phyloP scores from a whole-genome alignment of 139 green algal species.

The Chara braunii region DNA sequence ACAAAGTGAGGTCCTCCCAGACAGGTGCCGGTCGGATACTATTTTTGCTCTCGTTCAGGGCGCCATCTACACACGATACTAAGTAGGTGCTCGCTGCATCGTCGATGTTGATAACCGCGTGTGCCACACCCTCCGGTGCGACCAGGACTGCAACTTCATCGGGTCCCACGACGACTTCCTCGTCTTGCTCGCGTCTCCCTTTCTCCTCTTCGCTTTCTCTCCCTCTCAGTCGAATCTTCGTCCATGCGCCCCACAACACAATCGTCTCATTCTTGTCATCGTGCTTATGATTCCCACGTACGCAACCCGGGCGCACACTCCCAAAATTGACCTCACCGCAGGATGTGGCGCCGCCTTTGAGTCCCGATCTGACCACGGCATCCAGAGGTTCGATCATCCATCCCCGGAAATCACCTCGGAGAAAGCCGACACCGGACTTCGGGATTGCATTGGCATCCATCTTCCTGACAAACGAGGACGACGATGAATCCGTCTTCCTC shows the following conservation, averaged over 20 bases:
- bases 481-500: too few species aligned
- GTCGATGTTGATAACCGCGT: constrained; percentile 26
- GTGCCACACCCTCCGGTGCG: not conserved
- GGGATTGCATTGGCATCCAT: too few species aligned
- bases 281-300: constrained; percentile 29
- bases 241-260: constrained; percentile 31
- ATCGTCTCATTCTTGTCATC: constrained; percentile 34
- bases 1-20: too few species aligned
- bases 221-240: too few species aligned
- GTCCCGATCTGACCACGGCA: constrained; percentile 7
- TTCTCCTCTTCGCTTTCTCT: too few species aligned
- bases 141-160: constrained; percentile 21
- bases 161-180: constrained; percentile 13
- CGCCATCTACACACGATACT: constrained; percentile 24
- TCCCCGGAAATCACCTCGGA: constrained; percentile 13
- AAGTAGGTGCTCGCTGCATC: not conserved
- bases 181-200: too few species aligned
- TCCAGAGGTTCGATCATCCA: constrained; percentile 37
- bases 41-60: too few species aligned
- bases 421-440: too few species aligned
- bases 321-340: constrained; percentile 25
- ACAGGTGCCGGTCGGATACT: too few species aligned
- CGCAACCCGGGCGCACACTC: constrained; percentile 4
- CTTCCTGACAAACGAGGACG: too few species aligned
- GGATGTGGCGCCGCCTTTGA: constrained; percentile 11